A percentile compares a stretch with the other conserved stretches of the same genome.
These are phyloP conservation scores for Persicaria maculosa DNA, from an alignment of 148 eudicot species.

Conservation along the genomic window DNA sequence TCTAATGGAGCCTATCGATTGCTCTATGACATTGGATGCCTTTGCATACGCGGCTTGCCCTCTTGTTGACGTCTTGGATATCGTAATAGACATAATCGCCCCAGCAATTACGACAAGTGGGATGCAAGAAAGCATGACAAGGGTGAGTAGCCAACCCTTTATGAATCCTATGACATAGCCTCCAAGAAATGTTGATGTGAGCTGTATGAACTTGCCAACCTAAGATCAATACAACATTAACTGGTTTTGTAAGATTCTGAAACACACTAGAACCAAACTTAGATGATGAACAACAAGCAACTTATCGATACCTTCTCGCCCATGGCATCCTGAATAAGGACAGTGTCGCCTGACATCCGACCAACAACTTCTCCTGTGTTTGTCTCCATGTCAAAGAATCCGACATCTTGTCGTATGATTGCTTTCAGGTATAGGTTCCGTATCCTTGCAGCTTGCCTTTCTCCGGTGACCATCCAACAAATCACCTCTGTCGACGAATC, in stretches of 20 bases:
- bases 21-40: constrained; percentile 73
- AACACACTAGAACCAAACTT: neutral
- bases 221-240: constrained; percentile 18
- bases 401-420: constrained; percentile 61
- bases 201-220: constrained; percentile 81
- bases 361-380: constrained; percentile 78
- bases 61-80: constrained; percentile 49
- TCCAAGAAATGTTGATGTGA: constrained; percentile 56
- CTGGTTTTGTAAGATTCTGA: too few species aligned
- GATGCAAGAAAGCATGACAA: constrained; percentile 57
- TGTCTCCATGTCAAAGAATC: constrained; percentile 68
- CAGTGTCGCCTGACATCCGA: constrained; percentile 80
- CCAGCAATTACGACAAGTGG: constrained; percentile 60
- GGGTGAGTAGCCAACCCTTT: constrained; percentile 86
- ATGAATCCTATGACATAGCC: constrained; percentile 73
- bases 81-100: constrained; percentile 32
- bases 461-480: constrained; percentile 81
- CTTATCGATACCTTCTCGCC: constrained; percentile 56
- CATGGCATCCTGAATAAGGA: constrained; percentile 73
- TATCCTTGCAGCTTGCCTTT: constrained; percentile 65
- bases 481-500: constrained; percentile 45
- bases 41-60: constrained; percentile 69
- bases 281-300: neutral
- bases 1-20: constrained; percentile 78
- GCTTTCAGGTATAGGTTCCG: constrained; percentile 57